Evolutionary conservation across 2,329 filamentous ascomycete species (phyloP), one percentile per base, ranked within the genome.

Genomic region (Trichoderma oligosporum): DNA sequence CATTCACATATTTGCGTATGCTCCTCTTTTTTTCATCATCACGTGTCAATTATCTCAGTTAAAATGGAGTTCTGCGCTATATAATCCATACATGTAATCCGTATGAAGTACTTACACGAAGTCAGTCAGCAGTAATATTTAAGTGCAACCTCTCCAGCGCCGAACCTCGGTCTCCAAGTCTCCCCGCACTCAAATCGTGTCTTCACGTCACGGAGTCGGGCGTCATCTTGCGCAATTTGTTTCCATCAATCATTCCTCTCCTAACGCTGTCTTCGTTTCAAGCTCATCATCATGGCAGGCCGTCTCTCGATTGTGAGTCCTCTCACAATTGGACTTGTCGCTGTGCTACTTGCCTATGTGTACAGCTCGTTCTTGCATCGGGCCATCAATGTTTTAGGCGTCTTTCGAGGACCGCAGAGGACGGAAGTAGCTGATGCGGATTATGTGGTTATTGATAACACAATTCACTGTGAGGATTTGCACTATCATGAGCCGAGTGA

Each of bases 391-490:
- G 64, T 72, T 0, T 22, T 66, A 0, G 72, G 72, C 9, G 12
- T 69, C 4, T 66, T 69, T 25, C 66, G 70, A 12, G 53, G 51
- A 7, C 61, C 62, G 3, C 51, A 38, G 4, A 66, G 62, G 11
- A 70, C 65, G 0, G 14, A 57, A 1, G n/a, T 68, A 4, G 25
- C 58, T 5, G 38, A 56, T 2, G 60, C 69, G 4, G 70, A 73
- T 20, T 64, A 80, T 1, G 62, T 74, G 5, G 60, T 64, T 8
- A 80, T 86, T 8, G 66, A 74, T 0, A 78, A 82, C 60, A 85
- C 83, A 0, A 65, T 73, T 2, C 73, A 81, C 14, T 85, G 83
- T 63, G 84, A 86, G 62, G 83, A 86, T 60, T 46, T 86, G 3
- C 82, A 86, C 62, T 75, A 82, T 56, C 77, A 85, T 60, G 64